Evolutionary conservation across 805 yeast species (phyloP).

Genomic region (Nakazawaea molendinolei): DNA sequence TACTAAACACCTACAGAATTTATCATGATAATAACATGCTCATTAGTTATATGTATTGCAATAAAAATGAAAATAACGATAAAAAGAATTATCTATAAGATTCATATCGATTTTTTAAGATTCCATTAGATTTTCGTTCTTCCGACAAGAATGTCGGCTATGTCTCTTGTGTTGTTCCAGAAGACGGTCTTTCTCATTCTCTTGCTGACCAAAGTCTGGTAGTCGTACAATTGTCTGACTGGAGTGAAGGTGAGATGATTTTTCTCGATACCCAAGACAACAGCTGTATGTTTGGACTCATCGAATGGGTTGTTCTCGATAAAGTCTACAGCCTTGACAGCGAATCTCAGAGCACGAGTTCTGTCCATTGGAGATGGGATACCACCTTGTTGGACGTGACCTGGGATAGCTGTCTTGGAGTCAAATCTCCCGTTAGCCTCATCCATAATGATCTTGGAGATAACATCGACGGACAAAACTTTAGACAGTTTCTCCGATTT

Average conservation of each 20-base stretch:
- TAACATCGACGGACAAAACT: constrained; percentile 59
- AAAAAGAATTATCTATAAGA: constrained; percentile 5
- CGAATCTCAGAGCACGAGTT: constrained; percentile 65
- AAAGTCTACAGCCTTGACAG: constrained; percentile 63
- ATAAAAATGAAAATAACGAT: constrained; percentile 1
- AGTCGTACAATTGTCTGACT: constrained; percentile 72
- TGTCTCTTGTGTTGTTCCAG: constrained; percentile 71
- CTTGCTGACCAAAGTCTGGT: constrained; percentile 70
- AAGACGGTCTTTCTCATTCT: constrained; percentile 88
- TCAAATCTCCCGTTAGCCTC: constrained; percentile 63
- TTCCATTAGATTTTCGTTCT: constrained; percentile 30
- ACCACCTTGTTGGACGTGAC: constrained; percentile 84
- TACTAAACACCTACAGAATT: too few species aligned
- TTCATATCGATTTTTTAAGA: constrained; percentile 2
- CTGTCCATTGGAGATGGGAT: constrained; percentile 74
- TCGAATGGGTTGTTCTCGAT: constrained; percentile 37
- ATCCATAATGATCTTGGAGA: constrained; percentile 65
- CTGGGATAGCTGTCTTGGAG: constrained; percentile 76
- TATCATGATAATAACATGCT: too few species aligned
- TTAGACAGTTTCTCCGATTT: constrained; percentile 62
- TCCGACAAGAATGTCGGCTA: constrained; percentile 82
- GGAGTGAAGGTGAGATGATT: constrained; percentile 72
- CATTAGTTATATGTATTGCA: too few species aligned
- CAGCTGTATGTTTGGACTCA: constrained; percentile 42
- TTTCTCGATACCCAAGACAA: constrained; percentile 77